A percentile compares a stretch with the other conserved stretches of the same genome.
phyloP scores from a whole-genome alignment of 306 rosid species.

The Parietaria judaica region DNA sequence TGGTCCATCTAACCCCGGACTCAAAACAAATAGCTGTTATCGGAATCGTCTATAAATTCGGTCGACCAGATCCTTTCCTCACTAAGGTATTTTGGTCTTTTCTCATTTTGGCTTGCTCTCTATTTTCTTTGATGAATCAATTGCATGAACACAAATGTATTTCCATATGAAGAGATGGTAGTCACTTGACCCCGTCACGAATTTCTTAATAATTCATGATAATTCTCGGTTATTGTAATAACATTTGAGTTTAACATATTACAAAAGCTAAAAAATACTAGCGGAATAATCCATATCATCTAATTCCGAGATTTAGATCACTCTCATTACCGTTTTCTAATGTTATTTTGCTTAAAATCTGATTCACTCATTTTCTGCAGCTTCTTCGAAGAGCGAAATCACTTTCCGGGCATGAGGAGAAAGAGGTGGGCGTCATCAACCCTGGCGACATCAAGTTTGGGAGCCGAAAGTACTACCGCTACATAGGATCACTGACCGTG shows the following conservation, averaged over 20 bases:
- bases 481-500: slow-evolving; percentile 63
- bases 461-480: slow-evolving; percentile 58
- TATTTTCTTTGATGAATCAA: neutral
- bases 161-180: no score
- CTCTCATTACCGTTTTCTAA: no score
- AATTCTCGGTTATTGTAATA: no score
- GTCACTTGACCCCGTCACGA: no score
- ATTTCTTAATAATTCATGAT: no score
- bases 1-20: slow-evolving; percentile 35
- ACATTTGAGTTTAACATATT: no score
- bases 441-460: slow-evolving; percentile 48
- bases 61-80: slow-evolving; percentile 53
- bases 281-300: no score
- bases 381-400: slow-evolving; percentile 31
- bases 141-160: neutral
- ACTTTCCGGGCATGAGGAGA: slow-evolving; percentile 23
- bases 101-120: neutral
- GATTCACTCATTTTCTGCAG: slow-evolving; percentile 31
- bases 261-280: no score
- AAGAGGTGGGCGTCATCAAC: slow-evolving; percentile 43
- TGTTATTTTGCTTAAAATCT: no score
- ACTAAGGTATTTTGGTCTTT: slow-evolving; percentile 32
- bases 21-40: slow-evolving; percentile 41
- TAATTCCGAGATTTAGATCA: no score
- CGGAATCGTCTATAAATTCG: slow-evolving; percentile 51